phyloP scores from a whole-genome alignment of 345 rosid genomes.

The Citrus sp. region DNA sequence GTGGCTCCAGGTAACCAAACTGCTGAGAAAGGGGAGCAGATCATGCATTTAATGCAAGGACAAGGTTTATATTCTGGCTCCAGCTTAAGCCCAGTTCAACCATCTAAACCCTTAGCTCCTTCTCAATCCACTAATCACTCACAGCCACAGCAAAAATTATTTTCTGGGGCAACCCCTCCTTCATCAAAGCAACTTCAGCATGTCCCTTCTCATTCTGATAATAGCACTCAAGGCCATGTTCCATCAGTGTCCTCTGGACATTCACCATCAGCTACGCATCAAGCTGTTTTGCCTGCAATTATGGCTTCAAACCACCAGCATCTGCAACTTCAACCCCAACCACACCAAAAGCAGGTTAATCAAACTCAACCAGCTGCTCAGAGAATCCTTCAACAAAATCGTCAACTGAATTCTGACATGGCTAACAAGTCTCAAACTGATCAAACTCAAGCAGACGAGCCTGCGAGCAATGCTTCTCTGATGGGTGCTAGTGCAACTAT shows the following conservation, averaged over 20 bases:
- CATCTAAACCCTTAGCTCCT: constrained; percentile 58
- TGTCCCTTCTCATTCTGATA: constrained; percentile 62
- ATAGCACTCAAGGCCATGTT: constrained; percentile 54
- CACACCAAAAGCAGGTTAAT: constrained; percentile 51
- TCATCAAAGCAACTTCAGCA: constrained; percentile 53
- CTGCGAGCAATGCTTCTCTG: constrained; percentile 35
- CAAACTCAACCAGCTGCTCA: constrained; percentile 50
- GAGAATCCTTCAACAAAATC: constrained; percentile 64
- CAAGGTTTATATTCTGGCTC: constrained; percentile 60
- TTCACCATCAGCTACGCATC: constrained; percentile 36
- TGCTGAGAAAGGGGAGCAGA: constrained; percentile 68
- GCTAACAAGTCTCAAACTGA: constrained; percentile 58
- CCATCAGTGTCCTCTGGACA: constrained; percentile 47
- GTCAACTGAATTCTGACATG: constrained; percentile 42
- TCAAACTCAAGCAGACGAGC: constrained; percentile 43
- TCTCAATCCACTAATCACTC: constrained; percentile 52
- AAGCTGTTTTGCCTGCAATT: constrained; percentile 40
- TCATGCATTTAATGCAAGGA: constrained; percentile 58
- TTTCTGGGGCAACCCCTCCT: constrained; percentile 46
- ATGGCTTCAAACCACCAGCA: constrained; percentile 40
- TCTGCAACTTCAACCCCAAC: constrained; percentile 27
- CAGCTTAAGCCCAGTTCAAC: constrained; percentile 48
- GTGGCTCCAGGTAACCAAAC: constrained; percentile 52
- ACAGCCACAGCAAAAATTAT: constrained; percentile 52
- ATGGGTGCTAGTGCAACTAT: constrained; percentile 31